These are phyloP conservation scores for Fusarium clavum DNA, from an alignment of 2,329 filamentous ascomycete genomes.

Conservation along the genomic window DNA sequence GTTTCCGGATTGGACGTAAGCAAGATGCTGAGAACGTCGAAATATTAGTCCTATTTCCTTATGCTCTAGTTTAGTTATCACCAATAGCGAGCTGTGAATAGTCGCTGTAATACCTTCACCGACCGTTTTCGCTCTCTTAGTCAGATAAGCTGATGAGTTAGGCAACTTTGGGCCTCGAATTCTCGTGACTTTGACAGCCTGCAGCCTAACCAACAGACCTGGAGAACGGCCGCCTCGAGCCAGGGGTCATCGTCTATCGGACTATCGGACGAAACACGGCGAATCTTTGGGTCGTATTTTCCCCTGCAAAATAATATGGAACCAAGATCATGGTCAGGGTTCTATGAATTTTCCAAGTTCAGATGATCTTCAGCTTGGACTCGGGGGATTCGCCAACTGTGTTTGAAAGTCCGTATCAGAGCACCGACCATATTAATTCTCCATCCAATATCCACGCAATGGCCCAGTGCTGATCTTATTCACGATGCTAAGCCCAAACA, in stretches of 20 bases:
- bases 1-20: constrained; percentile 8
- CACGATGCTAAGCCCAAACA: constrained; percentile 25
- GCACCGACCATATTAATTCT: constrained; percentile 19
- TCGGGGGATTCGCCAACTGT: neutral
- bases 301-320: neutral
- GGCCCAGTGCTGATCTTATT: constrained; percentile 16
- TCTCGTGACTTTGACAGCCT: constrained; percentile 32
- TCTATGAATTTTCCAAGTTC: constrained; percentile 3
- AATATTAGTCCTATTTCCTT: constrained; percentile 1
- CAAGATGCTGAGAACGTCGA: neutral
- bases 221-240: neutral
- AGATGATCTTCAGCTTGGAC: constrained; percentile 22
- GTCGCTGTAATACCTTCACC: constrained; percentile 29
- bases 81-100: constrained; percentile 35
- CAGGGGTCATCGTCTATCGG: constrained; percentile 4
- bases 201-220: constrained; percentile 18
- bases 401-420: constrained; percentile 10
- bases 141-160: constrained; percentile 1
- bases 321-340: constrained; percentile 12
- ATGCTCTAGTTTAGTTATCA: neutral
- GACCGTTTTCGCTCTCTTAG: neutral
- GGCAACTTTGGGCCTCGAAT: neutral
- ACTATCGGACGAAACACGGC: constrained; percentile 25
- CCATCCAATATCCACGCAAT: constrained; percentile 15
- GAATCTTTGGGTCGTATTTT: constrained; percentile 10